These are phyloP conservation scores for Ophiostoma sp. DNA, from an alignment of 2,329 filamentous ascomycete genomes.

Conservation along the genomic window DNA sequence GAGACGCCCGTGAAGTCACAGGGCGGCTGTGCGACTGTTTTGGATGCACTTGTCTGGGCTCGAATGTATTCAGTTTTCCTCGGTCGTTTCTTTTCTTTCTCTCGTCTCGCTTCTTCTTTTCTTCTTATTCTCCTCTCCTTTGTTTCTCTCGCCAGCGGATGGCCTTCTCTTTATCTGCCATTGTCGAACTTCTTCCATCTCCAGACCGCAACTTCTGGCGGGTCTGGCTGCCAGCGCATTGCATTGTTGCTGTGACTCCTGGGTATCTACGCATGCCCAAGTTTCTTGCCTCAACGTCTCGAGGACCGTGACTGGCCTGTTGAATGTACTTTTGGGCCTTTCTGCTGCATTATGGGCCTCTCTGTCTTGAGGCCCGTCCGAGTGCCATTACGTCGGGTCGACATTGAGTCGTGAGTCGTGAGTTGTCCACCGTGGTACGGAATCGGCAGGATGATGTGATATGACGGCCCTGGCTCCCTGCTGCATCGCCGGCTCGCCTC, in stretches of 20 bases:
- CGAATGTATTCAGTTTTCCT: background rate
- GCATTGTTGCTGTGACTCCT: background rate
- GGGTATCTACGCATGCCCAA: constrained; percentile 16
- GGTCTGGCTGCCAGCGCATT: constrained; percentile 22
- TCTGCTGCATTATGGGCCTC: background rate
- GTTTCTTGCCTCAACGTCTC: background rate
- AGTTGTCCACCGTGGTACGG: background rate
- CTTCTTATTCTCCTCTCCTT: background rate
- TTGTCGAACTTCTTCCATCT: background rate
- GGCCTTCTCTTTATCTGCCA: constrained; percentile 13
- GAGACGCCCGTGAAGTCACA: constrained; percentile 2
- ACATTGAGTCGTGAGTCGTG: no score
- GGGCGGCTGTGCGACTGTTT: background rate
- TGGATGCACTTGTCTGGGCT: background rate
- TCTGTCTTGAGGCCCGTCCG: background rate
- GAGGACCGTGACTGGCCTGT: background rate
- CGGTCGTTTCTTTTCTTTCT: background rate
- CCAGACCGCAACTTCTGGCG: constrained; percentile 20
- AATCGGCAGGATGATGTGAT: background rate
- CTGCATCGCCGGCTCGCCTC: background rate
- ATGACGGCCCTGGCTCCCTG: background rate
- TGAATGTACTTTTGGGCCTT: background rate
- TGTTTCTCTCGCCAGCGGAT: background rate
- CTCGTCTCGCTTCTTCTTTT: background rate
- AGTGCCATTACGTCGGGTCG: constrained; percentile 8